Percentiles rank a stretch among this genome's conserved stretches.
These are phyloP conservation scores for Chalaropsis thielavioides DNA, from an alignment of 2,329 filamentous ascomycete genomes.

Conservation along the genomic window DNA sequence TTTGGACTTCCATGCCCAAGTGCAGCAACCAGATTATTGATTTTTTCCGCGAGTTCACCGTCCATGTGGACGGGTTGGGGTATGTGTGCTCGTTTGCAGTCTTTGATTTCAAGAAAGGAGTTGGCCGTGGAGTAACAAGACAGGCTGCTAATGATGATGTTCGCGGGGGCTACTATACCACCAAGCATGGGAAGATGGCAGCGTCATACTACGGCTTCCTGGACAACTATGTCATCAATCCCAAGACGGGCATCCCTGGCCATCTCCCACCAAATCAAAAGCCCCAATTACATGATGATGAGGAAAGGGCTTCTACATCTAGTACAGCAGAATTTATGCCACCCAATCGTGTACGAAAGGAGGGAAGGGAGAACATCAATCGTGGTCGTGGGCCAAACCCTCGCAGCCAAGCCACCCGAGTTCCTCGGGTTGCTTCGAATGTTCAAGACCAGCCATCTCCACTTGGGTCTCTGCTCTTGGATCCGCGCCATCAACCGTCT, in stretches of 20 bases:
- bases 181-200: constrained; percentile 97
- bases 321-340: not conserved
- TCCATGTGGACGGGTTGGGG: constrained; percentile 90
- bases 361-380: not conserved
- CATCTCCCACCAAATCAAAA: constrained; percentile 41
- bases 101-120: constrained; percentile 85
- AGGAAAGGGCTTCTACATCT: not conserved
- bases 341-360: not conserved
- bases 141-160: constrained; percentile 38
- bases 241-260: constrained; percentile 50
- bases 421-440: constrained; percentile 24
- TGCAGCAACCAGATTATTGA: constrained; percentile 89
- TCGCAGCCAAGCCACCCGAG: constrained; percentile 5
- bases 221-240: constrained; percentile 74
- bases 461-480: constrained; percentile 58
- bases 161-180: constrained; percentile 82
- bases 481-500: constrained; percentile 58
- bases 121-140: constrained; percentile 30
- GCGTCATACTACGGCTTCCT: constrained; percentile 91
- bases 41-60: constrained; percentile 95
- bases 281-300: constrained; percentile 22
- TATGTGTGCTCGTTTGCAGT: constrained; percentile 96
- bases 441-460: constrained; percentile 53
- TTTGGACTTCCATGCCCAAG: constrained; percentile 72
- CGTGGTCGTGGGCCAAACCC: not conserved